phyloP scores from a whole-genome alignment of 352 stramenopile genomes.

The Phytophthora sp. region DNA sequence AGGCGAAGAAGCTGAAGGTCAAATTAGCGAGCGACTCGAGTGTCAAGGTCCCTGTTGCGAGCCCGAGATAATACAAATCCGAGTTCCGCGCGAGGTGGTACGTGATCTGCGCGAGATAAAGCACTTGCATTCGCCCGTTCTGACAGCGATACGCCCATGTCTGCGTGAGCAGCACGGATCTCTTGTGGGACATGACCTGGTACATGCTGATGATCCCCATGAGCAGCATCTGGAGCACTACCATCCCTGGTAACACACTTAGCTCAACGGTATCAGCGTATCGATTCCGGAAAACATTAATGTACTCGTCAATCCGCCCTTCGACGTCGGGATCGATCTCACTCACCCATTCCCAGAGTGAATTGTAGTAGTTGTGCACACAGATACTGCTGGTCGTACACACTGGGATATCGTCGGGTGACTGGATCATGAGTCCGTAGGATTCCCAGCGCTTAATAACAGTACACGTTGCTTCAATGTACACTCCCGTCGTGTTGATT shows the following conservation, averaged over 20 bases:
- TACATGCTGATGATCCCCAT: slow-evolving; percentile 34
- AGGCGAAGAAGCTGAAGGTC: slow-evolving; percentile 12
- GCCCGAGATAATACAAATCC: slow-evolving; percentile 27
- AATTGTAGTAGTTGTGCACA: slow-evolving; percentile 34
- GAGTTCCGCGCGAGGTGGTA: slow-evolving; percentile 29
- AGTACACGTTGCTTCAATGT: slow-evolving; percentile 10
- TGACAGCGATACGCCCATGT: slow-evolving; percentile 33
- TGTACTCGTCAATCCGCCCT: not conserved
- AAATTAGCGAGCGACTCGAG: slow-evolving; percentile 19
- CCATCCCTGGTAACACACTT: slow-evolving; percentile 21
- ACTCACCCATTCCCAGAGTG: slow-evolving; percentile 16
- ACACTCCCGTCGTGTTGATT: slow-evolving; percentile 17
- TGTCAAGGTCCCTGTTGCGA: slow-evolving; percentile 24
- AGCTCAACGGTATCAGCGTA: slow-evolving; percentile 22
- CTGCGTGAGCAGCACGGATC: slow-evolving; percentile 24
- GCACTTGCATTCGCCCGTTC: slow-evolving; percentile 23
- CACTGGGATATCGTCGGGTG: slow-evolving; percentile 14
- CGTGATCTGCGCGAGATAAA: slow-evolving; percentile 25
- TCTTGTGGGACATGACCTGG: slow-evolving; percentile 32
- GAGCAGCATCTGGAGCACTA: slow-evolving; percentile 26
- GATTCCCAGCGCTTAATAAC: slow-evolving; percentile 17
- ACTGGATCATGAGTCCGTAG: slow-evolving; percentile 26
- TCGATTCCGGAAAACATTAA: slow-evolving; percentile 22
- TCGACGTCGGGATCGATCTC: not conserved
- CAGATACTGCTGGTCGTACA: slow-evolving; percentile 21